phyloP scores from a whole-genome alignment of 176 grass and related monocot species.

The Saccharum spontaneum region DNA sequence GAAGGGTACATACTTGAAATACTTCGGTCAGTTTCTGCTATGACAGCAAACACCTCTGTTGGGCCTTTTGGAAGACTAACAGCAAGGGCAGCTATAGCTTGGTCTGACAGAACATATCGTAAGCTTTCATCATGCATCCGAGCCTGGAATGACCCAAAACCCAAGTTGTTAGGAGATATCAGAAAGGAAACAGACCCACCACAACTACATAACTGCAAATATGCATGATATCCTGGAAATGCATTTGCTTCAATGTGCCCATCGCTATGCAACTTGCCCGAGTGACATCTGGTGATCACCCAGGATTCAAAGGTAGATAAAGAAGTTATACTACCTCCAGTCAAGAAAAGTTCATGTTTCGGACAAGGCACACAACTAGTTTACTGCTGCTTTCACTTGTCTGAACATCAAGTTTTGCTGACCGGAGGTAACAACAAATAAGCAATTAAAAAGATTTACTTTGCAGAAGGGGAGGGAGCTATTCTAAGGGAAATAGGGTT shows the following conservation, averaged over 20 bases:
- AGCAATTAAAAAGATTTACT: constrained; percentile 7
- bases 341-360: not conserved
- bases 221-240: not conserved
- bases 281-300: no score
- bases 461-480: not conserved
- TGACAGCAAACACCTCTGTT: constrained; percentile 63
- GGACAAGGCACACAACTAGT: not conserved
- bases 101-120: constrained; percentile 80
- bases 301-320: not conserved
- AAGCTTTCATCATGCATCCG: constrained; percentile 97
- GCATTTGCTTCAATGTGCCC: not conserved
- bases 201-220: constrained; percentile 16
- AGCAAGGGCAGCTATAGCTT: constrained; percentile 76
- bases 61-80: constrained; percentile 64
- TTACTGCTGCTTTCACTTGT: not conserved
- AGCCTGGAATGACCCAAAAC: constrained; percentile 57
- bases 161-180: constrained; percentile 25
- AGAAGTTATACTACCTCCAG: not conserved
- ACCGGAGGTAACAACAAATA: not conserved
- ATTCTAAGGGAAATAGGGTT: constrained; percentile 17
- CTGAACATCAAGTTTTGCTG: not conserved
- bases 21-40: constrained; percentile 54
- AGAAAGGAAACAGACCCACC: constrained; percentile 16
- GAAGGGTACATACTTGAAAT: constrained; percentile 44
- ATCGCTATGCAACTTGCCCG: no score